Evolutionary conservation across 495 filamentous ascomycete species (phyloP), one percentile per base, ranked within the genome.

Genomic region (Rhypophila decipiens): DNA sequence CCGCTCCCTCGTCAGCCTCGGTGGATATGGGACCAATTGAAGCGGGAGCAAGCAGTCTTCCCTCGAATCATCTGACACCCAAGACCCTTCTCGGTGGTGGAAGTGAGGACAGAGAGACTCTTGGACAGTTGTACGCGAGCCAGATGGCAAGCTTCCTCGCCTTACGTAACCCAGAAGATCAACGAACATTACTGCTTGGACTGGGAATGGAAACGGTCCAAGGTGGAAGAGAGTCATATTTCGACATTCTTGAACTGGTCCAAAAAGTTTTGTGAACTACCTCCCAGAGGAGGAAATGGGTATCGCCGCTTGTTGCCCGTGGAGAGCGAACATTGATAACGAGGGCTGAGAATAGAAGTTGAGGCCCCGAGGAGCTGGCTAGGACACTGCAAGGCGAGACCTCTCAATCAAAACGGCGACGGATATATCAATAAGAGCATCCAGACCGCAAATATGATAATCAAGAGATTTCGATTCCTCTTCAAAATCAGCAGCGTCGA

Each of bases 11-110:
- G 38, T 75, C 82, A 20, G 77, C 70, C 17, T 65, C 70, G 13
- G 70, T 82, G 18, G 74, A 78, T 45, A 76, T 76, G 55, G 68
- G 71, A 10, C 61, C 80, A 15, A 72, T 77, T 17, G 71, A 67
- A 27, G 67, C 77, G 33, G 72, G 64, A n/a, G 55, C 69, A 17
- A 69, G 70, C 33, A 76, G 88, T 10, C 78, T 96, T 22, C 91
- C 93, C 11, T 74, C 90, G 39, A 71, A 78, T 27, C 83, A 87
- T 56, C 70, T 98, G 27, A 96, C 89, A 4, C 85, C 93, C 2
- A 94, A 83, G 37, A 95, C 93, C 0, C 64, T 98, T 2, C 74
- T 98, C 3, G 93, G 93, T n/a, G 89, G 83, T 11, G 84, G 87
- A 23, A 81, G 80, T 15, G 73, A 85, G 47, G 84, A 87, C 40